Evolutionary conservation across 495 filamentous ascomycete species (phyloP), one percentile per base, ranked within the genome.

Genomic region (Opeltia flavorubescens): DNA sequence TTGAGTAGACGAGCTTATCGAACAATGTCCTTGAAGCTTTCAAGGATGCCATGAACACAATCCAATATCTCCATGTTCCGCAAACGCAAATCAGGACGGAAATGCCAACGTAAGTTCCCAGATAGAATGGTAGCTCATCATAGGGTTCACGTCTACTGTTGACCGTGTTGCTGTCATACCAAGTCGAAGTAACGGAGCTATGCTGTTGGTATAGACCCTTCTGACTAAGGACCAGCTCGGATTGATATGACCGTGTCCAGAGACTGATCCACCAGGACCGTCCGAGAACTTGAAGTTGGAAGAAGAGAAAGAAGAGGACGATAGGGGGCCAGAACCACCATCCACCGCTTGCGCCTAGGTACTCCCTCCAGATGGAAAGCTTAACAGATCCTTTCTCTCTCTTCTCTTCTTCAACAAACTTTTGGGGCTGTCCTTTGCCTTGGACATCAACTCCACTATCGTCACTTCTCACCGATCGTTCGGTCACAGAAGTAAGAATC

Each of bases 331-430:
- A 88, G 48, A 74, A 78, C 43, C 62, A 58, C 49, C 69, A 69
- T 0, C 83, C 82, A 23, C 83, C 86, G 56, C 75, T 78, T 1
- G 78, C 69, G 20, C 62, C 65, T 0, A 93, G 51, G 48, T 87
- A 91, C 3, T 67, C 65, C 13, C 62, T 55, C 46, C 89, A 93
- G 6, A 89, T 68, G 2, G 59, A 57, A 9, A 66, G 63, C 44
- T 73, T 76, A 18, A 93, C 72, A 11, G 72, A 64, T 3, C 86
- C 86, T 26, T 67, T 66, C 50, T 85, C 81, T 49, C 77, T 65
- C 17, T 64, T 70, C 54, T 93, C 86, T 2, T 86, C 84, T 52
- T 84, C 77, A 33, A 83, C 72, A 49, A 89, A 89, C 54, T 77
- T 75, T 54, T 77, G 84, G 4, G 77, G 68, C 1, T 71, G 58